Evolutionary conservation across 139 green algal genomes (phyloP).

Genomic region (Coccomyxa sp.): DNA sequence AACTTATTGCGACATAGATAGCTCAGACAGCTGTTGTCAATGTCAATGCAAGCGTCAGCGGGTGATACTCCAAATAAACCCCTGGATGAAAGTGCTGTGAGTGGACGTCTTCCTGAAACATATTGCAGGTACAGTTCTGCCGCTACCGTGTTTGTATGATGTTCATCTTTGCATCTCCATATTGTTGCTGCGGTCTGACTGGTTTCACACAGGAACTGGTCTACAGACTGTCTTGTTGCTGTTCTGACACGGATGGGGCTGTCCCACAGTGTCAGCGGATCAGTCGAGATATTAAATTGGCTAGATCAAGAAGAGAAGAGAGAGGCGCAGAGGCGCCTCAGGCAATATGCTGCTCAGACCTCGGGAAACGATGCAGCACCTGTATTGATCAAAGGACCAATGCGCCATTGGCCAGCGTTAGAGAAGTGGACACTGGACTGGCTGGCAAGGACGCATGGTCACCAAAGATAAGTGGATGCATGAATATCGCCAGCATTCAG

Average conservation of each 20-base stretch:
- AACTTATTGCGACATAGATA: no score
- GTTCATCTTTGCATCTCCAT: no score
- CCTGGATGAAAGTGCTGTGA: no score
- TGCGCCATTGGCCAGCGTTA: conserved; percentile 23
- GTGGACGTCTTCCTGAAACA: no score
- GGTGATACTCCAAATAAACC: no score
- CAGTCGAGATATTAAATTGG: background rate
- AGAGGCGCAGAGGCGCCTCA: background rate
- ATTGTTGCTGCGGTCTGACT: no score
- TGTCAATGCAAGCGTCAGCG: no score
- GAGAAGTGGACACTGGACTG: conserved; percentile 21
- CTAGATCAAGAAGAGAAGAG: background rate
- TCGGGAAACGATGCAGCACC: conserved; percentile 2
- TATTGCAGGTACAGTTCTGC: no score
- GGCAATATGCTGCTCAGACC: background rate
- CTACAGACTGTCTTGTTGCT: background rate
- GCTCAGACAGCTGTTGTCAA: no score
- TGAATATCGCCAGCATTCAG: background rate
- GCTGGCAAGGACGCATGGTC: conserved; percentile 13
- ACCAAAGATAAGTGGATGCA: conserved; percentile 5
- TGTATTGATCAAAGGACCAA: conserved; percentile 22
- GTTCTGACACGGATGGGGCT: background rate
- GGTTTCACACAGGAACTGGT: background rate
- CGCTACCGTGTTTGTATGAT: no score
- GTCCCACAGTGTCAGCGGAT: background rate